Evolutionary conservation across 225 moss, liverwort and hornwort genomes (phyloP), one percentile per base, ranked within the genome.

Genomic region (Sphagnum tenellum): DNA sequence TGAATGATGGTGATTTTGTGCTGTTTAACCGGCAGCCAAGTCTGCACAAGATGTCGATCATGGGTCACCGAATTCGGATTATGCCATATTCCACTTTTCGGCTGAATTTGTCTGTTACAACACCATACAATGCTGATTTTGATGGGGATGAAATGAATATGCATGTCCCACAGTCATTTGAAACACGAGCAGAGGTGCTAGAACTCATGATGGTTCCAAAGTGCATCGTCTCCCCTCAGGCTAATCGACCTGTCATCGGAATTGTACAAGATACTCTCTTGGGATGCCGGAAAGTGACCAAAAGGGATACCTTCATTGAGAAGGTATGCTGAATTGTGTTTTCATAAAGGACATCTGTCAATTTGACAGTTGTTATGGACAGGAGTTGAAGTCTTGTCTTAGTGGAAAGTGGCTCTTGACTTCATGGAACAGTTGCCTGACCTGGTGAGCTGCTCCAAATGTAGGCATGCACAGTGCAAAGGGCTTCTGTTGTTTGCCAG

Each of bases 111-210:
- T 99, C 98, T 47, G 98, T 99, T 57, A 93, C 93, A 59, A 93
- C 98, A 11, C 98, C 98, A 5, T 99, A 99, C 64, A 99, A 99
- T 90, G 93, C 93, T 72, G 98, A 99, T 86, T 99, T 99, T 60
- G 98, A 99, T 67, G 98, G 98, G 57, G 98, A 99, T 72, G 98
- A 99, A 78, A 99, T 99, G 98, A 99, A 99, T 56, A 99, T 99
- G 98, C 98, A 99, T 56, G 98, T 99, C 66, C 98, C 93, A 7
- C 98, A 99, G 76, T 99, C 98, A 9, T 93, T 99, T 73, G 98
- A 99, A 75, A 99, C 98, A 53, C 83, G 98, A 61, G 93, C 98
- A n/a, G 98, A 99, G 76, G 98, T 99, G 46, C 66, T 93, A 75
- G 98, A 99, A 69, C 84, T 99, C 12, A 99, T 99, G 98, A 93